Evolutionary conservation across 371 early-diverging fungal genomes (phyloP), one percentile per base, ranked within the genome.

Genomic region (Mortierella sp.): DNA sequence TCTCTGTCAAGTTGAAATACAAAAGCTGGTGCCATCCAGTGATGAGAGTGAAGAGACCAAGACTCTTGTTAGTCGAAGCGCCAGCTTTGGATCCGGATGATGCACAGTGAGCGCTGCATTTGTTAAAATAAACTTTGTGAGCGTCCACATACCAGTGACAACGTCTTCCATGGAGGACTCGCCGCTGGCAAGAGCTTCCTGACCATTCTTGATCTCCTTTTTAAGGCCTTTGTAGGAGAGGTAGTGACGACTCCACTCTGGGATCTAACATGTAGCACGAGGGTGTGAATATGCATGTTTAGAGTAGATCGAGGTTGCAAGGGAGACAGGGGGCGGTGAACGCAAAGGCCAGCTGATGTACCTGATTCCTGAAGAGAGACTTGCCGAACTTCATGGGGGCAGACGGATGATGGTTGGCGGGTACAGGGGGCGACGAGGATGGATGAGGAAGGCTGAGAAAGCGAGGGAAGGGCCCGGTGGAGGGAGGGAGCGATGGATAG

Each of bases 381-480:
- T 90, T 90, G 63, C 92, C 91, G 70, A 91, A 92, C 80, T 92
- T 92, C 91, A 92, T 90, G 21, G 24, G 45, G 48, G 50, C 22
- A 28, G 41, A 40, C 16, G 45, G 57, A 48, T 24, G 40, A 22
- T 49, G 22, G 14, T 29, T 28, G 5, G 8, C 3, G 28, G 48
- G 37, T 40, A 22, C 28, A 55, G 51, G 47, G 47, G 48, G 43
- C 41, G 39, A 25, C 34, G 34, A 34, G 34, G 34, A 34, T 34
- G 10, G 34, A n/a, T n/a, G 25, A 43, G 41, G 48, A 22, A 28
- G 29, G 21, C n/a, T n/a, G n/a, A n/a, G 24, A 27, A 48, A 19
- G 17, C 34, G 27, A 45, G 27, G 52, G 24, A 5, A n/a, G 16
- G 39, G 19, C 8, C 27, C 24, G 39, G 27, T 31, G 19, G 27